A percentile compares a stretch with the other conserved stretches of the same genome.
Conservation (phyloP, 2,329 filamentous ascomycete species). For the Fusarium fracticaudum region DNA sequence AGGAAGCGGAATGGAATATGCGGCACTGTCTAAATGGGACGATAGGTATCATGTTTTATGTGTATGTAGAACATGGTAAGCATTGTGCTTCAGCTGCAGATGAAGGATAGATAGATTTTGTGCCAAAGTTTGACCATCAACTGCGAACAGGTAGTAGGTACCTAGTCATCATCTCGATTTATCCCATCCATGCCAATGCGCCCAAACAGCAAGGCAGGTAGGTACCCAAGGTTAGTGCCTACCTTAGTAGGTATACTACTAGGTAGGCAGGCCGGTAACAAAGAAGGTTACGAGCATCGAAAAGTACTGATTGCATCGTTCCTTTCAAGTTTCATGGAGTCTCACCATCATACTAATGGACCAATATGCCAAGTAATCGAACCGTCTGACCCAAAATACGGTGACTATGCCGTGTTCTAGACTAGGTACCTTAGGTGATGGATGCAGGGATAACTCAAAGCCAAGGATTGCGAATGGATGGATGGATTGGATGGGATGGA, state of each 20-base stretch:
- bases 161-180: background rate
- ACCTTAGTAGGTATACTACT: too few species aligned
- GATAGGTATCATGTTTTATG: background rate
- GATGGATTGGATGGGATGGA: background rate
- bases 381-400: constrained; percentile 12
- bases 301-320: constrained; percentile 6
- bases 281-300: background rate
- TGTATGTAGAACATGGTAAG: background rate
- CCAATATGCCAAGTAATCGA: constrained; percentile 5
- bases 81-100: background rate
- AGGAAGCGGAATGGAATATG: background rate
- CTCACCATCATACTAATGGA: constrained; percentile 5
- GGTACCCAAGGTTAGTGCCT: background rate
- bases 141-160: background rate
- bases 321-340: constrained; percentile 9
- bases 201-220: background rate
- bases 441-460: constrained; percentile 24
- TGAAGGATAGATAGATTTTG: background rate
- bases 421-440: constrained; percentile 1
- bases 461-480: constrained; percentile 20
- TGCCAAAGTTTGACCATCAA: background rate
- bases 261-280: background rate
- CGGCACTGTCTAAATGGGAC: background rate
- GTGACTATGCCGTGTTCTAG: constrained; percentile 15
- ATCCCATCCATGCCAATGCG: background rate